Evolutionary conservation across 2,329 filamentous ascomycete genomes (phyloP).

Genomic region (Chaetomiaceae sp.): DNA sequence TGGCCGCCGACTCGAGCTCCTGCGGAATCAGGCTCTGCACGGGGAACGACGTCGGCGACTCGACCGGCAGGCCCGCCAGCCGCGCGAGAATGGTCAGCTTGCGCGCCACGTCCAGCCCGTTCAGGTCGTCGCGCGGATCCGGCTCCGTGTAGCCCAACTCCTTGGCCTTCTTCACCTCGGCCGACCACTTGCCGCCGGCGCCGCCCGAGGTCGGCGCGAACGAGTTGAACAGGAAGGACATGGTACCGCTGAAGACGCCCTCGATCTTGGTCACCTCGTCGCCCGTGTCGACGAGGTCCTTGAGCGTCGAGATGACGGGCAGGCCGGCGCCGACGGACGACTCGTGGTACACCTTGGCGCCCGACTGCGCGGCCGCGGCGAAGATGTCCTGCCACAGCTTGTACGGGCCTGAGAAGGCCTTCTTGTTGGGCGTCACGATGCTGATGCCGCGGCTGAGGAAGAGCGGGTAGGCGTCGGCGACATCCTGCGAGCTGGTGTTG

Average conservation of each 20-base stretch:
- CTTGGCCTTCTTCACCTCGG: slow-evolving; percentile 88
- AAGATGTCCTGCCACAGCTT: slow-evolving; percentile 87
- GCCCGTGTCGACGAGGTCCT: slow-evolving; percentile 89
- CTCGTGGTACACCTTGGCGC: slow-evolving; percentile 89
- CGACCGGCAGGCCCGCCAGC: slow-evolving; percentile 72
- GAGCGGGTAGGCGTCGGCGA: slow-evolving; percentile 76
- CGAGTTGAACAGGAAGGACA: slow-evolving; percentile 97
- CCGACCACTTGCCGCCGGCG: slow-evolving; percentile 80
- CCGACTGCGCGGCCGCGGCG: slow-evolving; percentile 58
- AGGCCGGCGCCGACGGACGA: slow-evolving; percentile 89
- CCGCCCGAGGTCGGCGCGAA: slow-evolving; percentile 76
- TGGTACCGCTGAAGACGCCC: slow-evolving; percentile 94
- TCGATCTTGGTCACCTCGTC: slow-evolving; percentile 89
- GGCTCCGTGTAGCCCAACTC: slow-evolving; percentile 88
- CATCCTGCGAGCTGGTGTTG: slow-evolving; percentile 86
- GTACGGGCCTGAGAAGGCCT: slow-evolving; percentile 81
- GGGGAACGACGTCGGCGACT: slow-evolving; percentile 81
- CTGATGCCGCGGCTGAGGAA: slow-evolving; percentile 78
- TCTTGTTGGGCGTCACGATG: slow-evolving; percentile 97
- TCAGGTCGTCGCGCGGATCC: slow-evolving; percentile 79
- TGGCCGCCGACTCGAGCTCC: slow-evolving; percentile 69
- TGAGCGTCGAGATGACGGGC: slow-evolving; percentile 86
- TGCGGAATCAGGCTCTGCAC: slow-evolving; percentile 90
- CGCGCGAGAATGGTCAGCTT: slow-evolving; percentile 94
- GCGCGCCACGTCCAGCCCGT: slow-evolving; percentile 84